Evolutionary conservation across 352 stramenopile species (phyloP).

Genomic region (Thalassiosira sp.): DNA sequence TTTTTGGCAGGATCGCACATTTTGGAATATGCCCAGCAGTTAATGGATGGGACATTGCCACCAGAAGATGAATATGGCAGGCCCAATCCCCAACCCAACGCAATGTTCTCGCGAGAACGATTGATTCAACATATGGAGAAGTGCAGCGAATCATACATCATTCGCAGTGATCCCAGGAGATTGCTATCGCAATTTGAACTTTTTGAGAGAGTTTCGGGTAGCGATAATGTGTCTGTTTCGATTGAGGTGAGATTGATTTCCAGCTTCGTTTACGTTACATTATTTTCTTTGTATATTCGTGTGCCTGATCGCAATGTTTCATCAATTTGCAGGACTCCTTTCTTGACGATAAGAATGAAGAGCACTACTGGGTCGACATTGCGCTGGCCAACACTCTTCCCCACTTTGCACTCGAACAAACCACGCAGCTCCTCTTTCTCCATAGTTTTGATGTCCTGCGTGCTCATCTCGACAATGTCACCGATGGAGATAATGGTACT

Average conservation of each 20-base stretch:
- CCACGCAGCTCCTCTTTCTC: conserved; percentile 85
- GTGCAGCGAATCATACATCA: conserved; percentile 80
- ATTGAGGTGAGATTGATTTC: conserved; percentile 69
- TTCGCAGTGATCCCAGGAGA: conserved; percentile 61
- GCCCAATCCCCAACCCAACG: conserved; percentile 47
- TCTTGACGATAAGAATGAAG: conserved; percentile 50
- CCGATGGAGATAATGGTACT: conserved; percentile 87
- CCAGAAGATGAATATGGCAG: conserved; percentile 53
- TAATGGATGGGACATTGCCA: conserved; percentile 39
- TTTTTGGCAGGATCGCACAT: conserved; percentile 62
- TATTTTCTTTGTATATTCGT: too few relatives aligned
- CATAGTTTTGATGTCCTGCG: conserved; percentile 93
- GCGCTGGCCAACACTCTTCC: conserved; percentile 82
- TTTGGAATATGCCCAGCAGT: conserved; percentile 60
- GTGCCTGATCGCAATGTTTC: too few relatives aligned
- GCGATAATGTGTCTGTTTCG: conserved; percentile 70
- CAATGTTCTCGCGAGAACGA: conserved; percentile 54
- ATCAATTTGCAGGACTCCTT: conserved; percentile 36
- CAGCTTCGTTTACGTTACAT: too few relatives aligned
- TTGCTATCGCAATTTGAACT: conserved; percentile 78
- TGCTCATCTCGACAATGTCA: conserved; percentile 93
- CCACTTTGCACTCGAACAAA: conserved; percentile 78
- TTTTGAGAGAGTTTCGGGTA: conserved; percentile 76
- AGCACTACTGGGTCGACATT: conserved; percentile 73
- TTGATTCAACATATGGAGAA: conserved; percentile 75